Base-by-base conservation (phyloP, 371 early-diverging fungal species). In the Scutellospora calospora region DNA sequence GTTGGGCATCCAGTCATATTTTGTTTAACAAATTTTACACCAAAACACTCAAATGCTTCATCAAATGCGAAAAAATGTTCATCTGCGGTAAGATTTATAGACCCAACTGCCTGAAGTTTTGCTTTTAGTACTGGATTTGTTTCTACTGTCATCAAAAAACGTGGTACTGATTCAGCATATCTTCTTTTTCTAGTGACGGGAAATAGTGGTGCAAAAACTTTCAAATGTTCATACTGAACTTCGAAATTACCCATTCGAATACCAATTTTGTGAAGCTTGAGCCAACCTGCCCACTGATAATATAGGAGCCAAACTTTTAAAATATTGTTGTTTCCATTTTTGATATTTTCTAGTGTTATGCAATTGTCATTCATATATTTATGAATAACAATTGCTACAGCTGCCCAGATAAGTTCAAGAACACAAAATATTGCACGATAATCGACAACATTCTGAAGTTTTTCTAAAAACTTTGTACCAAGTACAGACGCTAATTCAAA, bases 31-130 rank as follows among this genome's bases (percentile, higher is more conserved):
- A 41, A 76, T 49, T 62, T 76, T 12, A 62, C 11, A 1, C 76
- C 49, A 20, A 76, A 41, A n/a, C 29, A 25, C 20, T 76, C 76
- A 5, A 76, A 25, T n/a, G 76, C 76, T 31, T 76, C n/a, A 62
- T 76, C 76, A 41, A 62, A 76, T 29, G n/a, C 49, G 41, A 62
- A 62, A 57, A 25, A 75, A 57, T 74, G 54, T 33, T 57, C 25
- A 12, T 25, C 18, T 29, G 20, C 6, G 2, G 55, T 55, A 22
- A 74, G 12, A 57, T 74, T 74, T 3, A 74, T 22, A 31, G 57
- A 74, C 5, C 20, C 33, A 35, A 22, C 54, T 54, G 20, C 1
- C 0, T 20, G 25, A 22, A 74, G n/a, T 18, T 31, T 20, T 2
- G 16, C 29, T 35, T 74, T 20, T 20, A 74, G 55, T 35, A 29